Evolutionary conservation across 768 basidiomycete genomes (phyloP).

Genomic region (Trametes punicea): DNA sequence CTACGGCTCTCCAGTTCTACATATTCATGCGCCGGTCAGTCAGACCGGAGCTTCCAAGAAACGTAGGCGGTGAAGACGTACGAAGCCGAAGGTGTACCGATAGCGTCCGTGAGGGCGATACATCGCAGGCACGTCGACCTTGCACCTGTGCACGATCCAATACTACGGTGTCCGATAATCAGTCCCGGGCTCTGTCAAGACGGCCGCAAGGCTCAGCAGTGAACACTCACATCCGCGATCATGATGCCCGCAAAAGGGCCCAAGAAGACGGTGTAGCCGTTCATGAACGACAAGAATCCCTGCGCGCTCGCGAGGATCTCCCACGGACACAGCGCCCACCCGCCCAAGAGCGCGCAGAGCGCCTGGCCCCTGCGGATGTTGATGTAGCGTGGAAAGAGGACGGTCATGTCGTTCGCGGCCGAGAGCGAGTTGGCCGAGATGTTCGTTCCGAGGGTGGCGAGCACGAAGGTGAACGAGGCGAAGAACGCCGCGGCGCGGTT

Average conservation of each 20-base stretch:
- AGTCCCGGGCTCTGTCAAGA: neutral
- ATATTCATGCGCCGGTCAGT: neutral
- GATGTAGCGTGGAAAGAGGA: slow-evolving; percentile 70
- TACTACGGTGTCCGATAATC: slow-evolving; percentile 44
- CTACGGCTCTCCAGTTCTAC: slow-evolving; percentile 83
- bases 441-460: slow-evolving; percentile 70
- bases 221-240: slow-evolving; percentile 48
- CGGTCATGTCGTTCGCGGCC: slow-evolving; percentile 85
- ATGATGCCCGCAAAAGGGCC: slow-evolving; percentile 82
- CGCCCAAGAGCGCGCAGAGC: slow-evolving; percentile 77
- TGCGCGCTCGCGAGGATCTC: slow-evolving; percentile 68
- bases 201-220: neutral
- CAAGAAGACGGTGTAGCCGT: slow-evolving; percentile 81
- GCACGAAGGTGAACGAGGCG: slow-evolving; percentile 65
- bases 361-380: slow-evolving; percentile 76
- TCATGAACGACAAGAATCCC: slow-evolving; percentile 75
- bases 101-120: slow-evolving; percentile 80
- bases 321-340: slow-evolving; percentile 87
- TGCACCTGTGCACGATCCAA: slow-evolving; percentile 70
- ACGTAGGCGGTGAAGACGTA: slow-evolving; percentile 33
- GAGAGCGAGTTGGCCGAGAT: slow-evolving; percentile 69
- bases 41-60: neutral
- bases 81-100: slow-evolving; percentile 70
- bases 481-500: slow-evolving; percentile 88
- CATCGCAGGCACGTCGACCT: slow-evolving; percentile 80